A percentile compares a stretch with the other conserved stretches of the same genome.
Conservation (phyloP, 2,329 filamentous ascomycete genomes). For the Dothiorella sarmentorum region DNA sequence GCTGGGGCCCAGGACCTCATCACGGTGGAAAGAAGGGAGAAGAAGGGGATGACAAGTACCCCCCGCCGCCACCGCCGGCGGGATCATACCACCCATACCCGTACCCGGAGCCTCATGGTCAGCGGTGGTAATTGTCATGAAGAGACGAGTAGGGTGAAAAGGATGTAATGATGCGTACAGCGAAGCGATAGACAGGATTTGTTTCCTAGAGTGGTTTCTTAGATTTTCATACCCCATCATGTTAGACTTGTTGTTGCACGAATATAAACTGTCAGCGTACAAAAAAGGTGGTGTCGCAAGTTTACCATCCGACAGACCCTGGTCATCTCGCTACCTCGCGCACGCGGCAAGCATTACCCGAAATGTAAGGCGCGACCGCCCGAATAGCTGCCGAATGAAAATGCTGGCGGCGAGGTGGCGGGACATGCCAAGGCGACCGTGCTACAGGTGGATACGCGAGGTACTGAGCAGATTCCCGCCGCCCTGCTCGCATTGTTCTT, state of each 20-base stretch:
- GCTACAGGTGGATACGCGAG: neutral
- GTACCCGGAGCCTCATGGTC: neutral
- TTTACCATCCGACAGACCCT: neutral
- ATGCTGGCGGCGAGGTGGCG: neutral
- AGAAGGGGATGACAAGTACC: slow-evolving; percentile 1
- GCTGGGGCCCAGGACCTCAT: neutral
- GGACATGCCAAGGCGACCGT: neutral
- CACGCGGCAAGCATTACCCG: neutral
- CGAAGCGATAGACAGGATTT: neutral
- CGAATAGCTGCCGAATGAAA: slow-evolving; percentile 1
- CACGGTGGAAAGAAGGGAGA: neutral
- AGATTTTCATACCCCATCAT: neutral
- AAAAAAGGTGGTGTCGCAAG: neutral
- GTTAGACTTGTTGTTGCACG: neutral
- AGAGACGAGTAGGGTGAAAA: neutral
- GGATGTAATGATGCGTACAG: neutral
- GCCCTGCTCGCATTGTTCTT: neutral
- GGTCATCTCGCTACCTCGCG: slow-evolving; percentile 8
- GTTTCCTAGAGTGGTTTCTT: neutral
- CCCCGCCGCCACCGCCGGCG: slow-evolving; percentile 5
- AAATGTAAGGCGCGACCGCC: neutral
- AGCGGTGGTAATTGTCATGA: neutral
- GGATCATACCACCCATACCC: neutral
- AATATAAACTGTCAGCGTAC: neutral
- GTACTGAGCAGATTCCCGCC: slow-evolving; percentile 7